These are phyloP conservation scores for Comarum palustre DNA, from an alignment of 306 rosid species.

Conservation along the genomic window DNA sequence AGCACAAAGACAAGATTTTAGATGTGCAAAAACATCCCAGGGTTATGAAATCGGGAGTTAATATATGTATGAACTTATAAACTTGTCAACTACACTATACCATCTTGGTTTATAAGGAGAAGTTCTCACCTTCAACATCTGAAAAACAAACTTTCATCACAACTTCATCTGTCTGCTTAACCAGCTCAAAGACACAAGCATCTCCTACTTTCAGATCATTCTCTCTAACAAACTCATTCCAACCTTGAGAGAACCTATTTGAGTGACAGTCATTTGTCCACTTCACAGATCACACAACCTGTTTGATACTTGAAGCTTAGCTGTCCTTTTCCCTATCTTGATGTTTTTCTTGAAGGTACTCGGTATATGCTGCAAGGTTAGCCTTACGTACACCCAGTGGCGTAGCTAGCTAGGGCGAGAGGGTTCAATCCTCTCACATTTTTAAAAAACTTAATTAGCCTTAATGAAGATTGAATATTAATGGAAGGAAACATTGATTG, in stretches of 20 bases:
- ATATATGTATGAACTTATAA: background rate
- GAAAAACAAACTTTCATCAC: background rate
- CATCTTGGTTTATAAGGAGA: background rate
- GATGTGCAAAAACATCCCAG: no score
- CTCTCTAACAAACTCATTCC: background rate
- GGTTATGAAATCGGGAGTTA: background rate
- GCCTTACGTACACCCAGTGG: no score
- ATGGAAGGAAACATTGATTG: no score
- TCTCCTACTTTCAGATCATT: background rate
- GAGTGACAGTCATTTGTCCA: background rate
- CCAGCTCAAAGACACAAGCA: background rate
- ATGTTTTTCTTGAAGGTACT: background rate
- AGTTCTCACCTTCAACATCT: background rate
- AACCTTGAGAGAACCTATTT: background rate
- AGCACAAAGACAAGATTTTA: background rate
- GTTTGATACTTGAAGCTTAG: background rate
- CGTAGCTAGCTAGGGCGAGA: no score
- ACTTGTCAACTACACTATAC: background rate
- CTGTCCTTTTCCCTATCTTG: background rate
- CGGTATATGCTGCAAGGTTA: conserved; percentile 1
- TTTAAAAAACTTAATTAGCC: no score
- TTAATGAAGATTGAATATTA: no score
- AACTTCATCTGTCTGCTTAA: background rate
- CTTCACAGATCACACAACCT: conserved; percentile 9
- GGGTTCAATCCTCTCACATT: no score